Conservation (phyloP, 371 early-diverging fungal species). For the Syncephalastrum contaminatum region DNA sequence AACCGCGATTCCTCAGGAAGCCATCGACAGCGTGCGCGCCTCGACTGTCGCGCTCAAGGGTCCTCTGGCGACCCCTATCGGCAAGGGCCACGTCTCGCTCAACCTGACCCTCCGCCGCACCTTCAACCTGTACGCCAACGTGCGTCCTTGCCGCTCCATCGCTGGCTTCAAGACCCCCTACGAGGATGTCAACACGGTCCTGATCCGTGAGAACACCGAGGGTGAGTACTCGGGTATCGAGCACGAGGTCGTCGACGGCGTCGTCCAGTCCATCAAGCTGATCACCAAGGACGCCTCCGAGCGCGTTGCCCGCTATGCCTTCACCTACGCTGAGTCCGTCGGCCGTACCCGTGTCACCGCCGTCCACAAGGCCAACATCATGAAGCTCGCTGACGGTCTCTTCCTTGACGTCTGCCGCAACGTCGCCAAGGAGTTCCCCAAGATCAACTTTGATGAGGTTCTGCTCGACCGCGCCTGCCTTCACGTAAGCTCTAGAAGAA, state of each 20-base stretch:
- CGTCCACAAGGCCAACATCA: slow-evolving; percentile 89
- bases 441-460: slow-evolving; percentile 89
- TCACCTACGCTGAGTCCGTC: slow-evolving; percentile 87
- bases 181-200: slow-evolving; percentile 94
- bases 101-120: slow-evolving; percentile 97
- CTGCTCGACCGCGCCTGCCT: slow-evolving; percentile 94
- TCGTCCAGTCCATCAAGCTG: slow-evolving; percentile 98
- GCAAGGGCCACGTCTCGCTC: slow-evolving; percentile 98
- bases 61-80: slow-evolving; percentile 96
- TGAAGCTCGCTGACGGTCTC: slow-evolving; percentile 94
- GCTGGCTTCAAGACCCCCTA: slow-evolving; percentile 95
- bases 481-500: slow-evolving; percentile 41
- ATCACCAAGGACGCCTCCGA: slow-evolving; percentile 95
- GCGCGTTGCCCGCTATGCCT: slow-evolving; percentile 93
- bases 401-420: slow-evolving; percentile 93
- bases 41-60: slow-evolving; percentile 98
- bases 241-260: slow-evolving; percentile 95
- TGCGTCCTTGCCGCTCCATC: slow-evolving; percentile 95
- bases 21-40: slow-evolving; percentile 86
- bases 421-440: slow-evolving; percentile 89
- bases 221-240: slow-evolving; percentile 99
- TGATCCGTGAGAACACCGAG: slow-evolving; percentile 99
- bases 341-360: slow-evolving; percentile 93
- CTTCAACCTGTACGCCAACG: slow-evolving; percentile 98
- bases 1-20: slow-evolving; percentile 91